These are phyloP conservation scores for Fomes fomentarius DNA, from an alignment of 1,284 basidiomycete genomes.

Conservation along the genomic window DNA sequence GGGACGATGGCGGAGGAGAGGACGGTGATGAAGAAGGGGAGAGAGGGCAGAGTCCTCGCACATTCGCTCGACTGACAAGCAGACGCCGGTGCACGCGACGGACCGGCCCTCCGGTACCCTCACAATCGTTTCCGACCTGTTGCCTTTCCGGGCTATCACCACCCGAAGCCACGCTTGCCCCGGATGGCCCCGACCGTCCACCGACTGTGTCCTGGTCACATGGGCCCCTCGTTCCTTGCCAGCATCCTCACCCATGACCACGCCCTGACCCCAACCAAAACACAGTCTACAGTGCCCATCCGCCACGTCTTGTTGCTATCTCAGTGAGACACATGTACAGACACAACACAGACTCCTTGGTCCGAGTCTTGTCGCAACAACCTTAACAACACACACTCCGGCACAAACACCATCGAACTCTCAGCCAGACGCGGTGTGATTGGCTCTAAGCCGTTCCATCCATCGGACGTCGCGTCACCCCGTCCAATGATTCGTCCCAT, in stretches of 20 bases:
- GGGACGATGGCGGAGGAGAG: conserved; percentile 9
- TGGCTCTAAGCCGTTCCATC: not conserved
- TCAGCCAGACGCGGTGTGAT: not conserved
- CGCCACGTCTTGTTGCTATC: conserved; percentile 6
- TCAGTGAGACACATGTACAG: too few relatives aligned
- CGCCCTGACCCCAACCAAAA: not conserved
- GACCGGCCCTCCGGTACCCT: conserved; percentile 14
- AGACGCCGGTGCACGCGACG: conserved; percentile 8
- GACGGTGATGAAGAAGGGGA: conserved; percentile 3
- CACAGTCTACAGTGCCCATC: not conserved
- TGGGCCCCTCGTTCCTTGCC: conserved; percentile 7
- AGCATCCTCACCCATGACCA: conserved; percentile 7
- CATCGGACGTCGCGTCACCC: not conserved
- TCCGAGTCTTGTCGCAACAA: too few relatives aligned
- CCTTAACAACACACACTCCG: too few relatives aligned
- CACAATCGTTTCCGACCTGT: not conserved
- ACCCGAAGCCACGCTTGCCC: too few relatives aligned
- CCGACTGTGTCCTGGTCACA: conserved; percentile 13
- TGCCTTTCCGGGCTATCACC: conserved; percentile 13
- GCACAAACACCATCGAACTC: too few relatives aligned
- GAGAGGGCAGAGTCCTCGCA: conserved; percentile 2
- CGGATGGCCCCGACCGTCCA: conserved; percentile 11
- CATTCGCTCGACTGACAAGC: conserved; percentile 2
- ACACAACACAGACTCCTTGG: too few relatives aligned
- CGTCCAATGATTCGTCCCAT: not conserved